phyloP scores from a whole-genome alignment of 2,329 filamentous ascomycete species.

The Colletotrichum orbiculare region DNA sequence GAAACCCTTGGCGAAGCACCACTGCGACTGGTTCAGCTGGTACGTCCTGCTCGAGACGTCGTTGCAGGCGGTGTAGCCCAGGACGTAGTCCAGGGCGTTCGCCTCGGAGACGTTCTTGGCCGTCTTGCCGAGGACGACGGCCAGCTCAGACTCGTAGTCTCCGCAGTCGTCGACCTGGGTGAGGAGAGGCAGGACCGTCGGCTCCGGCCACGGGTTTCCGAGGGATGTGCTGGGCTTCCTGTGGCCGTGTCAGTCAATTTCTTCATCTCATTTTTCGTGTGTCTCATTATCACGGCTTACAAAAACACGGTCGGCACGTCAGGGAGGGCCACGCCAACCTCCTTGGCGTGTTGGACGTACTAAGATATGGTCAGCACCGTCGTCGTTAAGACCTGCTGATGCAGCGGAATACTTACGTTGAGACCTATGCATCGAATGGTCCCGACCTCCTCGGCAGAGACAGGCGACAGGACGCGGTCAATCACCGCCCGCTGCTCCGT shows the following conservation, averaged over 20 bases:
- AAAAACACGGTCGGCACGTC: slow-evolving; percentile 67
- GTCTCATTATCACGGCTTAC: slow-evolving; percentile 36
- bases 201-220: slow-evolving; percentile 63
- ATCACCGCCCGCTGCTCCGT: slow-evolving; percentile 60
- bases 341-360: slow-evolving; percentile 53
- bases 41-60: slow-evolving; percentile 70
- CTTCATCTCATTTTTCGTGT: neutral
- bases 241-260: neutral
- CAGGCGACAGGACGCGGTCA: slow-evolving; percentile 58
- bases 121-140: slow-evolving; percentile 63
- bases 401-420: slow-evolving; percentile 52
- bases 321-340: slow-evolving; percentile 64
- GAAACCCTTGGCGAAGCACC: slow-evolving; percentile 69
- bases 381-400: neutral
- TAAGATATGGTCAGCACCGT: slow-evolving; percentile 28
- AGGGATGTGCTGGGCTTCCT: slow-evolving; percentile 65
- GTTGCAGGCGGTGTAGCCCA: slow-evolving; percentile 73
- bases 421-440: slow-evolving; percentile 64
- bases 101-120: slow-evolving; percentile 65
- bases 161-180: slow-evolving; percentile 61
- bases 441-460: slow-evolving; percentile 43
- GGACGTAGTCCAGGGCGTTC: slow-evolving; percentile 68
- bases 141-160: slow-evolving; percentile 71
- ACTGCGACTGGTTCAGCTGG: slow-evolving; percentile 65
- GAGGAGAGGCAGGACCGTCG: slow-evolving; percentile 62